A percentile compares a stretch with the other conserved stretches of the same genome.
Evolutionary conservation across 352 stramenopile species (phyloP).

Genomic region (Albugo laibachii): DNA sequence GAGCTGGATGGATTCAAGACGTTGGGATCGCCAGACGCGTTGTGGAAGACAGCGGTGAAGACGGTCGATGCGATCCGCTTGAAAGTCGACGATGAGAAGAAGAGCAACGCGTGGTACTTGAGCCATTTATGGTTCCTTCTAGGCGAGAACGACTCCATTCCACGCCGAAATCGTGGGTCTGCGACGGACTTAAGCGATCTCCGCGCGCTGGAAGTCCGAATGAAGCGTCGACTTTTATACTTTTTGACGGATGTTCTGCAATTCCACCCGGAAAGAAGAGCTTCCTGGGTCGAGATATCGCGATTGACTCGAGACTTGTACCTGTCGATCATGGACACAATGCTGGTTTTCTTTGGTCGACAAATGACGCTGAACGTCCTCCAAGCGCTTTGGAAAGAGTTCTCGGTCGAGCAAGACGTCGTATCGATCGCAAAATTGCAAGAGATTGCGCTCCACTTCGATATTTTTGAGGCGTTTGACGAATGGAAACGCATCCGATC

Average conservation of each 20-base stretch:
- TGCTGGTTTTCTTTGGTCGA: constrained; percentile 23
- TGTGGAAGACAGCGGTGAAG: too few relatives aligned
- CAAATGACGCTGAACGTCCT: constrained; percentile 20
- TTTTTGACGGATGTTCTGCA: constrained; percentile 39
- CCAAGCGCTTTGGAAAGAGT: constrained; percentile 11
- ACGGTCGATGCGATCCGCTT: too few relatives aligned
- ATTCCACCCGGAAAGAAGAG: constrained; percentile 30
- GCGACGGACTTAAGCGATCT: constrained; percentile 18
- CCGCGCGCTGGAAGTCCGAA: constrained; percentile 29
- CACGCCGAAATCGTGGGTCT: constrained; percentile 28
- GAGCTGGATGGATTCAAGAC: too few relatives aligned
- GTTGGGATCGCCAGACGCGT: too few relatives aligned
- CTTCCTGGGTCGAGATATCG: constrained; percentile 44
- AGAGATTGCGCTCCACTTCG: too few relatives aligned
- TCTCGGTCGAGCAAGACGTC: neutral
- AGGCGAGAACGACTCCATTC: constrained; percentile 47
- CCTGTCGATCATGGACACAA: constrained; percentile 36
- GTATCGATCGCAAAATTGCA: neutral
- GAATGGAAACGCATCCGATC: too few relatives aligned
- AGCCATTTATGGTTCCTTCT: constrained; percentile 47
- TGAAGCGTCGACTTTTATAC: constrained; percentile 32
- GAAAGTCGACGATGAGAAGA: too few relatives aligned
- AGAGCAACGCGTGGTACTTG: too few relatives aligned
- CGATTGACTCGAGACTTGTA: constrained; percentile 54
- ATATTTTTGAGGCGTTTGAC: too few relatives aligned